Conservation (phyloP, 2,329 filamentous ascomycete species). For the Pseudogymnoascus sp. region DNA sequence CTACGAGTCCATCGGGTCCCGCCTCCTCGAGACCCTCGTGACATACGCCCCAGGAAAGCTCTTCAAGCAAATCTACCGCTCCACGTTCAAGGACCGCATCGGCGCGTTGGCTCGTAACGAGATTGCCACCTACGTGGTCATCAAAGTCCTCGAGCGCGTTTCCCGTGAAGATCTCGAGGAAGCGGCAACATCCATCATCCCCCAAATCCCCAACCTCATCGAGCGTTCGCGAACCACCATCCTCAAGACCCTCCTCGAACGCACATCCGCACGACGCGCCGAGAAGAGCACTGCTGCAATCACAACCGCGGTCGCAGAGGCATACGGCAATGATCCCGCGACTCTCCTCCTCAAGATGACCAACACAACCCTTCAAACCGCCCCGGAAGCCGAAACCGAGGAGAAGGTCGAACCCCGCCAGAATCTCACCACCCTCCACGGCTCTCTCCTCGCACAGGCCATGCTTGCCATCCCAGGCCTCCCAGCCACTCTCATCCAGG, state of each 20-base stretch:
- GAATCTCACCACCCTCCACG: conserved; percentile 51
- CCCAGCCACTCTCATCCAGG: conserved; percentile 62
- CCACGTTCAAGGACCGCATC: conserved; percentile 72
- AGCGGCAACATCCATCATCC: conserved; percentile 61
- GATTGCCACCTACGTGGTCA: conserved; percentile 79
- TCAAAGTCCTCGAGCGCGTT: conserved; percentile 71
- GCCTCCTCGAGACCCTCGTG: conserved; percentile 80
- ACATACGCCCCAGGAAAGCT: conserved; percentile 72
- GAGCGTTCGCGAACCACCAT: conserved; percentile 69
- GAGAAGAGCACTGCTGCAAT: conserved; percentile 41
- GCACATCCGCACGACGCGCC: conserved; percentile 60
- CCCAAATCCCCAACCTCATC: conserved; percentile 64
- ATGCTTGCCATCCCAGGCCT: conserved; percentile 68
- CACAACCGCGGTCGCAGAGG: conserved; percentile 44
- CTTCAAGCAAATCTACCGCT: conserved; percentile 80
- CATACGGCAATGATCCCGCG: conserved; percentile 42
- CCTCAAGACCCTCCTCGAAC: conserved; percentile 72
- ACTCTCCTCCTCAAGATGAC: conserved; percentile 51
- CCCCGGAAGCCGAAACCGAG: conserved; percentile 33
- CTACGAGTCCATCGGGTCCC: conserved; percentile 84
- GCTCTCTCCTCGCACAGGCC: conserved; percentile 69
- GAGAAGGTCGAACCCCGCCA: conserved; percentile 24
- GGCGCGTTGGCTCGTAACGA: conserved; percentile 79
- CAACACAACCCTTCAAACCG: conserved; percentile 40
- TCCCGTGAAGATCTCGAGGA: conserved; percentile 76